These are phyloP conservation scores for Neofusicoccum parvum DNA, from an alignment of 2,329 filamentous ascomycete species.

Conservation along the genomic window DNA sequence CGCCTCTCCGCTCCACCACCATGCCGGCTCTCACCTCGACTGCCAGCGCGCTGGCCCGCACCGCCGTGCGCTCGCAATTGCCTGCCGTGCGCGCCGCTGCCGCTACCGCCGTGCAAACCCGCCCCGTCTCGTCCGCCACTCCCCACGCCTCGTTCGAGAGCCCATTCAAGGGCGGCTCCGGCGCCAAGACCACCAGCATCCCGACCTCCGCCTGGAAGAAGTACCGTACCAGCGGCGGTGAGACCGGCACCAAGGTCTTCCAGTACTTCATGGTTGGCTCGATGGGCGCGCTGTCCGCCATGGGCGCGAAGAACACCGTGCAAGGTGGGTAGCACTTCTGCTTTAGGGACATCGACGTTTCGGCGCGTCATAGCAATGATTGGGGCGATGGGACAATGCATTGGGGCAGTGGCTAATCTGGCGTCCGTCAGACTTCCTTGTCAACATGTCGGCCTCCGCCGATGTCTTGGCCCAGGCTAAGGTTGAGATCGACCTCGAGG, in stretches of 20 bases:
- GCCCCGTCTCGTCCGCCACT: conserved; percentile 40
- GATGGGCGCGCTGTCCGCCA: conserved; percentile 87
- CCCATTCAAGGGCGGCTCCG: conserved; percentile 58
- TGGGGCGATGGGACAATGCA: not conserved
- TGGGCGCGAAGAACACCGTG: conserved; percentile 96
- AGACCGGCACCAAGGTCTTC: conserved; percentile 81
- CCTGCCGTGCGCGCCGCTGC: conserved; percentile 49
- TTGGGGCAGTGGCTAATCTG: conserved; percentile 18
- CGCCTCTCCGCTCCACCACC: conserved; percentile 32
- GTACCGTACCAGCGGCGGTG: conserved; percentile 72
- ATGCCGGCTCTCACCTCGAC: conserved; percentile 54
- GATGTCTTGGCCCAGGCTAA: conserved; percentile 99
- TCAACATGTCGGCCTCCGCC: conserved; percentile 99
- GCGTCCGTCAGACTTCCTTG: conserved; percentile 79
- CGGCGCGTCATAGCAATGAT: conserved; percentile 5
- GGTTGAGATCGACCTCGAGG: conserved; percentile 90
- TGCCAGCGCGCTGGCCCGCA: conserved; percentile 50
- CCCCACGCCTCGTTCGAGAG: conserved; percentile 47
- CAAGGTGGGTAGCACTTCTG: conserved; percentile 69
- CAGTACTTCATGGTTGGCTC: conserved; percentile 98
- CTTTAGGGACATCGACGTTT: conserved; percentile 20
- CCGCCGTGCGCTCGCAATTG: conserved; percentile 50
- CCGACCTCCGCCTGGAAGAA: conserved; percentile 75
- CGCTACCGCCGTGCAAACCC: conserved; percentile 47
- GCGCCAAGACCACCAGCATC: conserved; percentile 66